Evolutionary conservation across 2,329 filamentous ascomycete species (phyloP).

Genomic region (Botrytis fabae): DNA sequence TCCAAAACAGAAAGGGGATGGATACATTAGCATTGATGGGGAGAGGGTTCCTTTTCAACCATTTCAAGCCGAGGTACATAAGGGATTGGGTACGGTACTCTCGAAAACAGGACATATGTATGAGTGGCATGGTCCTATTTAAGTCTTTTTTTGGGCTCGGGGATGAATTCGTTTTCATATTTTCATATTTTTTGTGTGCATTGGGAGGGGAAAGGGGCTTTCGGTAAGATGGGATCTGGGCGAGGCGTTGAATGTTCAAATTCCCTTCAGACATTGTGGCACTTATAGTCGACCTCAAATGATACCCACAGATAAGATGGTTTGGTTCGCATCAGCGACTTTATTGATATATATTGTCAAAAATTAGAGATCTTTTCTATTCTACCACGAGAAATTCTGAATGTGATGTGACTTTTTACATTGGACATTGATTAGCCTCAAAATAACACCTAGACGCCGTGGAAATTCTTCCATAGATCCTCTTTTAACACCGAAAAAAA

Average conservation of each 20-base stretch:
- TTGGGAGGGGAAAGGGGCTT: conserved; percentile 25
- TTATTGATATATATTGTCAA: conserved; percentile 16
- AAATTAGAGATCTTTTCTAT: conserved; percentile 20
- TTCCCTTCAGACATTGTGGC: neutral
- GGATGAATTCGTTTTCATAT: neutral
- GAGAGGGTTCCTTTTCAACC: conserved; percentile 83
- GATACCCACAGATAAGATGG: conserved; percentile 20
- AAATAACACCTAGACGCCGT: conserved; percentile 23
- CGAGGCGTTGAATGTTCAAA: neutral
- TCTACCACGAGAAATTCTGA: neutral
- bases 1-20: conserved; percentile 68
- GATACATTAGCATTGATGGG: conserved; percentile 93
- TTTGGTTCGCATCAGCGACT: neutral
- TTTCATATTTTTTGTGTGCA: conserved; percentile 14
- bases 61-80: conserved; percentile 89
- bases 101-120: conserved; percentile 72
- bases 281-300: conserved; percentile 7
- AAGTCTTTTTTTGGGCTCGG: conserved; percentile 20
- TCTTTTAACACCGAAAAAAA: conserved; percentile 13
- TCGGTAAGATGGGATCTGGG: conserved; percentile 26
- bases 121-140: conserved; percentile 55
- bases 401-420: neutral
- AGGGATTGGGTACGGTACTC: conserved; percentile 78
- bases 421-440: conserved; percentile 14
- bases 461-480: conserved; percentile 12